Conservation (phyloP, 2,329 filamentous ascomycete species). For the Achaetomium macrosporum region DNA sequence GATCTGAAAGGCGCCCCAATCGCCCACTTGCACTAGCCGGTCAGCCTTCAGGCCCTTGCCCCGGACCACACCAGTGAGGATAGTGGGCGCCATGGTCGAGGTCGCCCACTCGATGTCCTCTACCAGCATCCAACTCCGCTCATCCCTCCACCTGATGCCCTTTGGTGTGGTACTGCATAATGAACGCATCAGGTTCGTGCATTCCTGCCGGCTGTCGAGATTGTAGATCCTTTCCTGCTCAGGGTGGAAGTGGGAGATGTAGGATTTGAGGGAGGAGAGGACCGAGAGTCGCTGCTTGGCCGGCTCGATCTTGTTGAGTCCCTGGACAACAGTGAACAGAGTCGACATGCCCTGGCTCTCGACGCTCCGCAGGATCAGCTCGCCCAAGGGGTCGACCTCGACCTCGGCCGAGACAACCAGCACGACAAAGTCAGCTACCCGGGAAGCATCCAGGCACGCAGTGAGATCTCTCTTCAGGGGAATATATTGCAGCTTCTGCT, state of each 20-base stretch:
- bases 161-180: constrained; percentile 90
- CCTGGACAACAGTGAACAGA: constrained; percentile 77
- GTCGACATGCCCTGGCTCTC: constrained; percentile 95
- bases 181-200: constrained; percentile 82
- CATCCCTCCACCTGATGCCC: constrained; percentile 91
- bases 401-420: constrained; percentile 76
- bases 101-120: constrained; percentile 72
- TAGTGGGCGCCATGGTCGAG: constrained; percentile 54
- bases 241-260: constrained; percentile 91
- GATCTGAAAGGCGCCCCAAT: constrained; percentile 91
- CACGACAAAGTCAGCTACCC: constrained; percentile 85
- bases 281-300: constrained; percentile 73
- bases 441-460: constrained; percentile 75
- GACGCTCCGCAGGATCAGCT: constrained; percentile 77
- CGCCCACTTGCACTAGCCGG: constrained; percentile 81
- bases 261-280: constrained; percentile 78
- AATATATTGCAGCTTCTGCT: constrained; percentile 87
- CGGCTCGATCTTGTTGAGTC: constrained; percentile 70
- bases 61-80: constrained; percentile 78
- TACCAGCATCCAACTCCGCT: constrained; percentile 90
- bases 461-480: constrained; percentile 67
- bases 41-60: constrained; percentile 86
- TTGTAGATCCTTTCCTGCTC: constrained; percentile 86
- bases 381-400: constrained; percentile 79
- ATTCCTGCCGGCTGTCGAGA: constrained; percentile 83